Evolutionary conservation across 2,329 filamentous ascomycete genomes (phyloP).

Genomic region (Rhynchosporium graminicola): DNA sequence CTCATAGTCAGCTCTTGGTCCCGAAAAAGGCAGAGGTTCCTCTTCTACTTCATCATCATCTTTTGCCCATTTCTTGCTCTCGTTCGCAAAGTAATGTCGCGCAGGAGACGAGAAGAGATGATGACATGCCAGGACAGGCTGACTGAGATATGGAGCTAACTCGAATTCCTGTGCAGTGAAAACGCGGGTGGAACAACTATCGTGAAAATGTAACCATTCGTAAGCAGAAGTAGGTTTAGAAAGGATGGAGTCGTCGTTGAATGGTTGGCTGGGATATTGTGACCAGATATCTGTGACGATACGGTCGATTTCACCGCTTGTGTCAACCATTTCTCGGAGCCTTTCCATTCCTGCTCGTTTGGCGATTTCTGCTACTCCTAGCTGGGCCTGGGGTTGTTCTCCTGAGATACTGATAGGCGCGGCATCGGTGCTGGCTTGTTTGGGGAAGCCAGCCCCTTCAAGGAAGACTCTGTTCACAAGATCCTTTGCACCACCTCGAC

Average conservation of each 20-base stretch:
- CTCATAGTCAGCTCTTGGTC: slow-evolving; percentile 77
- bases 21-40: slow-evolving; percentile 72
- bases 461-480: slow-evolving; percentile 78
- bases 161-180: slow-evolving; percentile 93
- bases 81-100: slow-evolving; percentile 47
- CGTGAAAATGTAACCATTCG: slow-evolving; percentile 95
- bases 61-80: slow-evolving; percentile 48
- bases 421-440: slow-evolving; percentile 39
- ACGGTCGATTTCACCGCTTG: slow-evolving; percentile 75
- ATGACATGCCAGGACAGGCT: slow-evolving; percentile 87
- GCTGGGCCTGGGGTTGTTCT: slow-evolving; percentile 52
- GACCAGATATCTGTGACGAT: slow-evolving; percentile 83
- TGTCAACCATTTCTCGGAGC: slow-evolving; percentile 74
- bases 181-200: slow-evolving; percentile 74
- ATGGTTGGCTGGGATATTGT: slow-evolving; percentile 82
- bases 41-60: slow-evolving; percentile 46
- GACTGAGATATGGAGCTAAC: slow-evolving; percentile 80
- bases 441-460: slow-evolving; percentile 70
- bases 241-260: slow-evolving; percentile 89
- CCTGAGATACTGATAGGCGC: slow-evolving; percentile 33
- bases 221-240: slow-evolving; percentile 80
- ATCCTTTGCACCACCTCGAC: slow-evolving; percentile 71
- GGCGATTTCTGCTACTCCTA: slow-evolving; percentile 71
- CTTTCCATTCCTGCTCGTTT: slow-evolving; percentile 74
- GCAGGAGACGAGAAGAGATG: slow-evolving; percentile 78